phyloP scores from a whole-genome alignment of 1,139 yeast species.

The Insectozyma bohioensis region DNA sequence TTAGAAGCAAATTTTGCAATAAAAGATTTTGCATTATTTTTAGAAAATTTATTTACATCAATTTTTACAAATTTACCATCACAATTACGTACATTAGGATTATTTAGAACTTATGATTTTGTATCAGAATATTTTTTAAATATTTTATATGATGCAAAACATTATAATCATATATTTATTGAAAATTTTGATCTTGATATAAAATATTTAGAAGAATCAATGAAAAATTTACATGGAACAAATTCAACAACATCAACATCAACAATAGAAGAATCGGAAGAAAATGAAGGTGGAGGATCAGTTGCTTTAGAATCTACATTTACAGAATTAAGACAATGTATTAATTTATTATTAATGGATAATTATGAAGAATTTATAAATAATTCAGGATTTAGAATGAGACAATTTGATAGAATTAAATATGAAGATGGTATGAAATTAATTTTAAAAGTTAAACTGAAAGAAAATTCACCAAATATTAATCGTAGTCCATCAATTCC shows the following conservation, averaged over 20 bases:
- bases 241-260: not conserved
- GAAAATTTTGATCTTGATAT: constrained; percentile 47
- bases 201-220: constrained; percentile 40
- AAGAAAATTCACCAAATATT: constrained; percentile 9
- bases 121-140: constrained; percentile 70
- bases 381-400: constrained; percentile 40
- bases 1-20: constrained; percentile 72
- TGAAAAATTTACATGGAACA: constrained; percentile 28
- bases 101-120: constrained; percentile 85
- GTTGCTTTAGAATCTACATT: constrained; percentile 48
- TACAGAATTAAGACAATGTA: constrained; percentile 45
- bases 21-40: constrained; percentile 82
- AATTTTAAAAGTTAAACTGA: constrained; percentile 41
- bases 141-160: constrained; percentile 51
- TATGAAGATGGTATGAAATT: constrained; percentile 42
- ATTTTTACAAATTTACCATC: constrained; percentile 84
- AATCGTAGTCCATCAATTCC: constrained; percentile 4
- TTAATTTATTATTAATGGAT: constrained; percentile 40
- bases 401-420: constrained; percentile 42
- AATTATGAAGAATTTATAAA: constrained; percentile 40
- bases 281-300: constrained; percentile 28
- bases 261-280: constrained; percentile 5
- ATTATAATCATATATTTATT: constrained; percentile 41
- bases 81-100: constrained; percentile 72
- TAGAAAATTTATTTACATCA: constrained; percentile 82